Base-by-base conservation (phyloP, 2,329 filamentous ascomycete genomes). In the Aureobasidium leucospermi region DNA sequence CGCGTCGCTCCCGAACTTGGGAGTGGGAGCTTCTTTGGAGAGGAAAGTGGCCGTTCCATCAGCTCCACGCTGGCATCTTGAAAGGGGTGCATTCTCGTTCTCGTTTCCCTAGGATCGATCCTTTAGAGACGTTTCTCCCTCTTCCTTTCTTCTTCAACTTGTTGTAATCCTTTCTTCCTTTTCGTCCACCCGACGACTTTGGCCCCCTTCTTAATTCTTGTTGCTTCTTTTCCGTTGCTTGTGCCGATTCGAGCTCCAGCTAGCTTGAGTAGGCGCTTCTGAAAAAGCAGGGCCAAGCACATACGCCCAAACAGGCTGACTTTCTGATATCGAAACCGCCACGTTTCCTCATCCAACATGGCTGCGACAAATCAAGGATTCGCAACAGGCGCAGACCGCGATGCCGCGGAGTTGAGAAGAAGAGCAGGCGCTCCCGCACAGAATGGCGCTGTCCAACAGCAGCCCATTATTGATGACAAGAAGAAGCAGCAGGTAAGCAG, bases 51-150 rank as follows among this genome's bases (percentile, higher is more conserved):
- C 53, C 42, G 41, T 46, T 57, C 53, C 36, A 46, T 58, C 55
- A 58, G 55, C 55, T 58, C 55, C 55, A 58, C 55, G 55, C 55
- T 58, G 55, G 55, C 55, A 58, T 58, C 55, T 58, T 58, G 55
- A 58, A 58, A 58, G 55, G 55, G 55, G 55, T 58, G 55, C 43
- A 42, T 55, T 55, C 47, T 49, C 47, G 47, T 23, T 49, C 47
- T 49, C 34, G 34, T 36, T 34, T 55, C 51, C 31, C 32, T 23
- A n/a, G 13, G 13, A n/a, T 19, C 28, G 23, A 32, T 46, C 52
- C 39, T 55, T 42, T 16, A 34, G 55, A 31, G 23, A 58, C 32
- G 9, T 15, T 48, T 47, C 42, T 47, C 55, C 42, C 31, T 38
- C 55, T 58, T 58, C 43, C 29, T 29, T 48, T 58, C 43, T 48